These are phyloP conservation scores for Xylogone sp. DNA, from an alignment of 2,329 filamentous ascomycete genomes.

Conservation along the genomic window DNA sequence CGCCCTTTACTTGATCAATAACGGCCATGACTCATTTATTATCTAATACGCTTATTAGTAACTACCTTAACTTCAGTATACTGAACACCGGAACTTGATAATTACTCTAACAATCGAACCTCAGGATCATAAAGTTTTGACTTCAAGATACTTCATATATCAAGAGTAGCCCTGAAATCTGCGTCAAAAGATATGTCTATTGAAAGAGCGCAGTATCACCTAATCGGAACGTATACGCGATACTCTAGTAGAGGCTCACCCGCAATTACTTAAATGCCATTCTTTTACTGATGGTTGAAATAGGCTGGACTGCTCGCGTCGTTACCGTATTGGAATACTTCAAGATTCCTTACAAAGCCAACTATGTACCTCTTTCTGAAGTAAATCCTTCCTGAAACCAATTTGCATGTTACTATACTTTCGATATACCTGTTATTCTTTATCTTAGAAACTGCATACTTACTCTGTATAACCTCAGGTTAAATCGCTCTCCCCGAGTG, in stretches of 20 bases:
- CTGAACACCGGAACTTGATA: no score
- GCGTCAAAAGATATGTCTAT: neutral
- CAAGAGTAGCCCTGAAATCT: neutral
- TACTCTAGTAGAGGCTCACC: constrained; percentile 11
- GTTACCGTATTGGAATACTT: constrained; percentile 11
- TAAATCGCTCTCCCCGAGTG: constrained; percentile 30
- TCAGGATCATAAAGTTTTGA: no score
- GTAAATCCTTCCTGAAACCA: no score
- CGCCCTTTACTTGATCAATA: no score
- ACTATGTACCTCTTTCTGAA: neutral
- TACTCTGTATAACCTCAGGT: no score
- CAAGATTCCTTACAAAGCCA: constrained; percentile 7
- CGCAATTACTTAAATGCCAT: neutral
- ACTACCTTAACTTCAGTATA: no score
- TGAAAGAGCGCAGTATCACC: constrained; percentile 1
- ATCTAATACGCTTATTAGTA: no score
- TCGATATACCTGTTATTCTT: no score
- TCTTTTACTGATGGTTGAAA: neutral
- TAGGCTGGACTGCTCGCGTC: constrained; percentile 12
- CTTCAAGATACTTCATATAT: neutral
- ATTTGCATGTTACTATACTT: no score
- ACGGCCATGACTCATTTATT: no score
- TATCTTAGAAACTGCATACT: no score
- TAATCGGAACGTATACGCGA: constrained; percentile 8
- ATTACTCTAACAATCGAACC: no score